Base-by-base conservation (phyloP, 306 rosid species). In the Glycine latifolia region DNA sequence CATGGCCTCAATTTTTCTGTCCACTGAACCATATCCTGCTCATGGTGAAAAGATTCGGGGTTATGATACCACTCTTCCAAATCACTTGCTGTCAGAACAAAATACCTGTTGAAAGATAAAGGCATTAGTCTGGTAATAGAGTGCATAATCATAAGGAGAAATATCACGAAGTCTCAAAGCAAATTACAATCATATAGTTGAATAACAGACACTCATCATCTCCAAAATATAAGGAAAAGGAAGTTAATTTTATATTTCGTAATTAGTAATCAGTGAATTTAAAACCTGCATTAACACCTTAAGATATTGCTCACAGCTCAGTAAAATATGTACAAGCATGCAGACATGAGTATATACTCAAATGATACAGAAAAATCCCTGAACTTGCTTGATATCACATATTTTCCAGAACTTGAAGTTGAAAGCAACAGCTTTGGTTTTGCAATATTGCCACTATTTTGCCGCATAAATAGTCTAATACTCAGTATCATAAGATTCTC, bases 21-120 rank as follows among this genome's bases (percentile, higher is more conserved):
- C 97, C 99, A 95, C 90, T 93, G 97, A 84, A 95, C 88, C 99
- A 95, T 95, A 87, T 95, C 99, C 86, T 95, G 97, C 90, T 95
- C 99, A 9, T 95, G 99, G 85, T 95, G 99, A 82, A 95, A 95
- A 82, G 92, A 82, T 77, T 95, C 99, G 0, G 99, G 95, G 79
- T 89, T 91, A 78, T 71, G 93, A 79, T 91, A 95, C 97, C 94
- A 91, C 83, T 91, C 97, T 88, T 92, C 97, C 92, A 95, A 87
- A 89, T 95, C 99, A 81, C 89, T 87, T 35, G 94, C 75, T 72
- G 91, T 86, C 73, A 95, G 89, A 83, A 95, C 97, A 88, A 93
- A 95, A 82, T 95, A 95, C 92, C 99, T 95, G 94, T 80, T 33
- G 61, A 81, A 59, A 71, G 76, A 61, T 37, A 89, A 72, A 11